phyloP scores from a whole-genome alignment of 306 rosid genomes.

The Lablab purpureus region DNA sequence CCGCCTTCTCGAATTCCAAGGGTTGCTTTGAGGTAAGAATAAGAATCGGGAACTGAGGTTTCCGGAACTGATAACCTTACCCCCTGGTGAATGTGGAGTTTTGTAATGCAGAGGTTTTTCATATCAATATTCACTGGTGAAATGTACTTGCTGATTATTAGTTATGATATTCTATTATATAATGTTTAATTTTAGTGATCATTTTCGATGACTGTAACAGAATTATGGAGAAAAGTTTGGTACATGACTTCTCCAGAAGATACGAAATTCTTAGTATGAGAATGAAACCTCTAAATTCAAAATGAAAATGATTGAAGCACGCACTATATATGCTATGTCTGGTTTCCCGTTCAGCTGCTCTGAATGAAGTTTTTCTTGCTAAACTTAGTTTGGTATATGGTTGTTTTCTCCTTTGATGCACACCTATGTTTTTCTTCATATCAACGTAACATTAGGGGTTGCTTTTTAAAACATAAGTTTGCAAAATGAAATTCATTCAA shows the following conservation, averaged over 20 bases:
- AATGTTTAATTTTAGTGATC: background rate
- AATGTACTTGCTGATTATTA: background rate
- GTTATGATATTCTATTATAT: background rate
- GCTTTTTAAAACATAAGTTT: background rate
- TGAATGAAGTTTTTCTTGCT: background rate
- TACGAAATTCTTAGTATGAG: background rate
- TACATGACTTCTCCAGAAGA: background rate
- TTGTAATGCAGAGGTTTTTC: background rate
- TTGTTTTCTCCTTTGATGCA: background rate
- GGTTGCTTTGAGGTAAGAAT: slow-evolving; percentile 49
- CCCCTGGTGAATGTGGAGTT: slow-evolving; percentile 1
- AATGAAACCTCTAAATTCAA: background rate
- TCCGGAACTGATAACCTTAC: background rate
- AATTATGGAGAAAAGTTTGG: slow-evolving; percentile 5
- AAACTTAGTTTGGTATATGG: background rate
- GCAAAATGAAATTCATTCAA: background rate
- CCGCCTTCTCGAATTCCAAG: slow-evolving; percentile 50
- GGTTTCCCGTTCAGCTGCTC: background rate
- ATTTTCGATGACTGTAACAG: background rate
- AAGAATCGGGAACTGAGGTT: background rate
- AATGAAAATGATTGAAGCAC: background rate
- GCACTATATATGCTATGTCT: background rate
- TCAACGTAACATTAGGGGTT: background rate
- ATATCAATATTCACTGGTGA: background rate
- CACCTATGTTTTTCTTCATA: background rate